A percentile compares a stretch with the other conserved stretches of the same genome.
These are phyloP conservation scores for Pholiota molesta DNA, from an alignment of 768 basidiomycete genomes.

Conservation along the genomic window DNA sequence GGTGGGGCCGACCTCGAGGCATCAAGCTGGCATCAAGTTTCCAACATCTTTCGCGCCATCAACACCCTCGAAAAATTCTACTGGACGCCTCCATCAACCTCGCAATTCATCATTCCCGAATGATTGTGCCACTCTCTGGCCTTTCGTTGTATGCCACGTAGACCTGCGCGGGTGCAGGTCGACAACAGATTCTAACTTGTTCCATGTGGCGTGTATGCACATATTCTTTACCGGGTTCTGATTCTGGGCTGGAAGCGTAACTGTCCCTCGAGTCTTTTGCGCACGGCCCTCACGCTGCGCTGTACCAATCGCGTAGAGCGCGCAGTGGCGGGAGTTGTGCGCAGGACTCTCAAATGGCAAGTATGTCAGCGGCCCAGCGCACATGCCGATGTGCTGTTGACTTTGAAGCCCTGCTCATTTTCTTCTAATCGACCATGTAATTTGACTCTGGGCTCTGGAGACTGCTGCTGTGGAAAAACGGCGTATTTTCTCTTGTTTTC, in stretches of 20 bases:
- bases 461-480: no score
- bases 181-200: not conserved
- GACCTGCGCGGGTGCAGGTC: not conserved
- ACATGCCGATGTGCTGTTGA: not conserved
- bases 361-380: not conserved
- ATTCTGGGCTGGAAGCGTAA: not conserved
- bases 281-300: not conserved
- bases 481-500: no score
- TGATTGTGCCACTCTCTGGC: not conserved
- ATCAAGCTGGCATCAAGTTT: not conserved
- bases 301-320: not conserved
- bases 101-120: not conserved
- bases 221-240: not conserved
- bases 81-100: not conserved
- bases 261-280: not conserved
- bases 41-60: slow-evolving; percentile 2
- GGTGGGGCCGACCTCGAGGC: slow-evolving; percentile 10
- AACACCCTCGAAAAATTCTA: slow-evolving; percentile 13
- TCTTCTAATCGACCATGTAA: no score
- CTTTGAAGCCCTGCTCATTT: no score
- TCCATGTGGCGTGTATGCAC: not conserved
- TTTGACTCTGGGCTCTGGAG: no score
- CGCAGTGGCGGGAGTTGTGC: not conserved
- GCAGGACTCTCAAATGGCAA: not conserved
- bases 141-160: not conserved